phyloP scores from a whole-genome alignment of 129 eudicot species.

The Escallonia rubra region DNA sequence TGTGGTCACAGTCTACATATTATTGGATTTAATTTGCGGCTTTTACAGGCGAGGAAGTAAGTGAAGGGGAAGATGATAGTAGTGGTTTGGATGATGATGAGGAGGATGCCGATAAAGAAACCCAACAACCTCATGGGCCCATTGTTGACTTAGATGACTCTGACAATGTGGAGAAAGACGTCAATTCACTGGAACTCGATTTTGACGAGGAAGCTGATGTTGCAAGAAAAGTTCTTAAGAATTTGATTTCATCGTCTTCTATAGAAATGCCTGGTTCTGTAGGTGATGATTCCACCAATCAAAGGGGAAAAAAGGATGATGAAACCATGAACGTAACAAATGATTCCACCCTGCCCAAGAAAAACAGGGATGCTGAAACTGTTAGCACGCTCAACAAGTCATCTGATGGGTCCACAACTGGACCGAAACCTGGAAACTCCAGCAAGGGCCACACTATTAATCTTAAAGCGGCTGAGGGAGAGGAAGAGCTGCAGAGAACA shows the following conservation, averaged over 20 bases:
- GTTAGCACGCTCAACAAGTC: constrained; percentile 12
- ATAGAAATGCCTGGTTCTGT: constrained; percentile 18
- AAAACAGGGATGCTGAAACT: constrained; percentile 26
- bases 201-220: constrained; percentile 76
- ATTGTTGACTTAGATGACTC: constrained; percentile 40
- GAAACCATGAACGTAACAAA: too few species aligned
- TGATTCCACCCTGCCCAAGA: constrained; percentile 12
- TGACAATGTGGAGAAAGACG: constrained; percentile 23
- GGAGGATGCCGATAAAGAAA: constrained; percentile 17
- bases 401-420: constrained; percentile 18
- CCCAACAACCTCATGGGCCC: constrained; percentile 26
- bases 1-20: background rate
- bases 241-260: constrained; percentile 44
- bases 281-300: constrained; percentile 11
- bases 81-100: constrained; percentile 48
- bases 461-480: constrained; percentile 28
- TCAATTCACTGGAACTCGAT: constrained; percentile 28
- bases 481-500: constrained; percentile 68
- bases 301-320: too few species aligned
- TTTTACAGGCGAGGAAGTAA: constrained; percentile 46
- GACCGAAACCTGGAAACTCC: constrained; percentile 22
- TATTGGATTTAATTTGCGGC: constrained; percentile 1
- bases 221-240: constrained; percentile 67
- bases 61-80: constrained; percentile 41
- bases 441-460: constrained; percentile 21